Evolutionary conservation across 352 stramenopile species (phyloP), one percentile per base, ranked within the genome.

Genomic region (Pelagophyceae sp.): DNA sequence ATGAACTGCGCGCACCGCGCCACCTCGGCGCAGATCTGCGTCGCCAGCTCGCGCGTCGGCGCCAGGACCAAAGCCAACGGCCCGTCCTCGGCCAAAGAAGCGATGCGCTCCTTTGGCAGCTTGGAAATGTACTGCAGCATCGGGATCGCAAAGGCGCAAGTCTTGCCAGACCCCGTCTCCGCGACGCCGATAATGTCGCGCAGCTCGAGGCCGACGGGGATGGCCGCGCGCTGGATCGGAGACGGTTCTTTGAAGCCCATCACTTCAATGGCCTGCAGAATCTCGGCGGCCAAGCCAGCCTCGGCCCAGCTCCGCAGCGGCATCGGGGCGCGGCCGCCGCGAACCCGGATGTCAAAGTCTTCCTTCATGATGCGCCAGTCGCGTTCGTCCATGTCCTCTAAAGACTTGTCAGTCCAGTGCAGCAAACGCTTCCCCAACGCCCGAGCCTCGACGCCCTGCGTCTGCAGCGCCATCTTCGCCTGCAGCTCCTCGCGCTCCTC

Each of bases 281-380:
- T 86, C 0, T 84, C 84, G 0, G 82, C 81, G 79, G 87, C 80
- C 25, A 91, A 79, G 25, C 51, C 32, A 17, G 90, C 89, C 78
- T 97, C 90, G 2, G 83, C 72, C 89, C 90, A 98, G 75, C 90
- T 94, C 40, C 96, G 92, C n/a, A 99, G 78, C 15, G 96, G 95
- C 50, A 96, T 89, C 35, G 95, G 93, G 33, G 92, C 93, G 65
- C 85, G 85, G 5, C 87, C 87, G 23, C 90, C 89, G 80, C 90
- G 91, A 51, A 98, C 90, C 1, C 91, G 91, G 81, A 99, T 99
- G 81, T 99, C 95, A 82, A 97, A 99, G 84, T 99, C 97, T 83
- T 99, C 96, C 32, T 96, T 90, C 82, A 99, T 97, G 80, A 99
- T 99, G 77, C 96, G 89, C 96, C 96, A 99, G 88, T 99, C 96